phyloP scores from a whole-genome alignment of 129 eudicot species.

The Scalesia atractyloides region DNA sequence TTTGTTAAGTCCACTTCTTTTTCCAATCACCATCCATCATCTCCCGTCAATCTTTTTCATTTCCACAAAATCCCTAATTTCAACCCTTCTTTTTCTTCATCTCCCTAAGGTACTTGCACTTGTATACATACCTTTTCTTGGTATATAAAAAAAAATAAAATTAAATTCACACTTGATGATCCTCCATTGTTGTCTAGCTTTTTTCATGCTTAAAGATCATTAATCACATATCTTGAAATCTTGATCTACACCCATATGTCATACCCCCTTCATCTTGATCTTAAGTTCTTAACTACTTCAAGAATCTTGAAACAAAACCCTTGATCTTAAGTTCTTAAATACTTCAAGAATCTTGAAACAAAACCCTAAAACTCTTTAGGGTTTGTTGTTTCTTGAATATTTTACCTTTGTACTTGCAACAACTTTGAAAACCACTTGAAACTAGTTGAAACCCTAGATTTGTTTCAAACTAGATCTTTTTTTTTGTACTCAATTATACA shows the following conservation, averaged over 20 bases:
- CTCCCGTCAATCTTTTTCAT: slow-evolving; percentile 59
- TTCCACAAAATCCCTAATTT: slow-evolving; percentile 72
- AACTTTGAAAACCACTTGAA: too few species aligned
- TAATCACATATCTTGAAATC: slow-evolving; percentile 24
- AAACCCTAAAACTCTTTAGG: slow-evolving; percentile 41
- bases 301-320: slow-evolving; percentile 28
- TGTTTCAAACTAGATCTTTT: slow-evolving; percentile 19
- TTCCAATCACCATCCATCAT: slow-evolving; percentile 45
- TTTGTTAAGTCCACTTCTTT: slow-evolving; percentile 37
- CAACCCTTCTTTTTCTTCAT: slow-evolving; percentile 35
- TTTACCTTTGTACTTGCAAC: background rate
- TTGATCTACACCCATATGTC: too few species aligned
- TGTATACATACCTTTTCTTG: slow-evolving; percentile 42
- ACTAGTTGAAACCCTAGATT: slow-evolving; percentile 8
- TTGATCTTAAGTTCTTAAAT: background rate
- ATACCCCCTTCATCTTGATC: slow-evolving; percentile 20
- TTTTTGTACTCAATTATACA: background rate
- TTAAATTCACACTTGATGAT: slow-evolving; percentile 23
- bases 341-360: slow-evolving; percentile 18
- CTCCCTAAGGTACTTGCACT: slow-evolving; percentile 33
- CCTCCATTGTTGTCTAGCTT: slow-evolving; percentile 29
- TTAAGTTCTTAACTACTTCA: background rate
- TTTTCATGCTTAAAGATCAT: slow-evolving; percentile 37
- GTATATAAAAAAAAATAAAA: slow-evolving; percentile 25
- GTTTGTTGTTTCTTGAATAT: slow-evolving; percentile 25